Conservation (phyloP, 768 basidiomycete genomes). For the Lactarius sp. region DNA sequence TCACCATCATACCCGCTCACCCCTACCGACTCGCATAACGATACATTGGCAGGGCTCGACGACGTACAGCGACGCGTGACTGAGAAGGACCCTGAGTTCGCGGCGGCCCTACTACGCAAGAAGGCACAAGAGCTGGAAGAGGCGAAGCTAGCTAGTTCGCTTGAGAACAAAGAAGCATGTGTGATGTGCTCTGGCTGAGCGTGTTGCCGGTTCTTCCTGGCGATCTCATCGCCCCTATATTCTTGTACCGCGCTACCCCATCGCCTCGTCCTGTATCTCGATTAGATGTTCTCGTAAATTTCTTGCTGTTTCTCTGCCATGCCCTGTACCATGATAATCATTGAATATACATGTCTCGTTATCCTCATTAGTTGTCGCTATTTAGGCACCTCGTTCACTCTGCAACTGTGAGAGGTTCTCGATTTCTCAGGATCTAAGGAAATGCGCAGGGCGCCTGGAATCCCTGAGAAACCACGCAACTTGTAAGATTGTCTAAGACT, state of each 20-base stretch:
- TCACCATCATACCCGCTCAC: constrained; percentile 29
- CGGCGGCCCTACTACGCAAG: constrained; percentile 67
- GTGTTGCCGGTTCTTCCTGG: background rate
- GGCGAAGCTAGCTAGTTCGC: constrained; percentile 73
- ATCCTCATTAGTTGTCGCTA: background rate
- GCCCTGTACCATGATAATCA: background rate
- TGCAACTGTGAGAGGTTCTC: background rate
- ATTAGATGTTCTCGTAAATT: background rate
- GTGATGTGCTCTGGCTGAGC: constrained; percentile 82
- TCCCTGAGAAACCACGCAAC: too few species aligned
- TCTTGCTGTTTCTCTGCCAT: background rate
- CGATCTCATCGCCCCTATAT: background rate
- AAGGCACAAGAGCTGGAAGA: constrained; percentile 73
- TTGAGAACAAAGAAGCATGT: constrained; percentile 94
- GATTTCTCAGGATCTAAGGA: too few species aligned
- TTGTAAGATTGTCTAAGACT: too few species aligned
- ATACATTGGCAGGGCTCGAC: constrained; percentile 39
- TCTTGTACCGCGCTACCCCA: background rate
- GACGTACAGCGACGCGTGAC: constrained; percentile 51
- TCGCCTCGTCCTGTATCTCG: background rate
- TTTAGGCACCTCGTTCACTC: background rate
- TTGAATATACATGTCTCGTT: background rate
- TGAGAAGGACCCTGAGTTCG: constrained; percentile 66
- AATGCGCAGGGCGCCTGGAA: too few species aligned
- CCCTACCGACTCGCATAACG: constrained; percentile 20